Evolutionary conservation across 2,329 filamentous ascomycete species (phyloP).

Genomic region (Aspergillaceae sp.): DNA sequence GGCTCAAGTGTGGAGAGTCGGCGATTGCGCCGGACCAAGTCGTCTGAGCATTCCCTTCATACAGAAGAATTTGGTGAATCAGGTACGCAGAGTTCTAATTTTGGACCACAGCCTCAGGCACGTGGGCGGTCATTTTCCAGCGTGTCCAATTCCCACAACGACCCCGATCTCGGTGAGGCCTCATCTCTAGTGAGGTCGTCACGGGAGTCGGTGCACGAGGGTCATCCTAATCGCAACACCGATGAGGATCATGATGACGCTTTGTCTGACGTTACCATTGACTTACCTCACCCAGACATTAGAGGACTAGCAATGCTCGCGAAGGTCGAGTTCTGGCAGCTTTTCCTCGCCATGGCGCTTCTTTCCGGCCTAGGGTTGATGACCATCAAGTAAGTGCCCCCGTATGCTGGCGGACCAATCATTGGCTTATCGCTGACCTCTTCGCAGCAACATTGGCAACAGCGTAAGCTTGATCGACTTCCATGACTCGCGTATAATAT

Average conservation of each 20-base stretch:
- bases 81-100: slow-evolving; percentile 29
- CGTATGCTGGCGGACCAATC: not conserved
- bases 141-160: slow-evolving; percentile 18
- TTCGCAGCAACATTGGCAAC: slow-evolving; percentile 80
- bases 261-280: slow-evolving; percentile 55
- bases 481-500: no score
- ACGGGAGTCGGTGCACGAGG: slow-evolving; percentile 37
- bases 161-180: slow-evolving; percentile 56
- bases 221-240: slow-evolving; percentile 14
- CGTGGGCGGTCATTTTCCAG: slow-evolving; percentile 23
- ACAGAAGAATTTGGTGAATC: slow-evolving; percentile 24
- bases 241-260: slow-evolving; percentile 31
- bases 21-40: slow-evolving; percentile 26
- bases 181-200: slow-evolving; percentile 67
- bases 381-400: slow-evolving; percentile 80
- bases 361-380: slow-evolving; percentile 89
- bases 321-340: slow-evolving; percentile 77
- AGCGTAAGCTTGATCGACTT: slow-evolving; percentile 43
- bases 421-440: slow-evolving; percentile 20
- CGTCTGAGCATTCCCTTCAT: slow-evolving; percentile 18
- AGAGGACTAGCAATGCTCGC: slow-evolving; percentile 68
- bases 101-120: slow-evolving; percentile 18
- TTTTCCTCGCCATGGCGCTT: slow-evolving; percentile 81
- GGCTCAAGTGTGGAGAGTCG: slow-evolving; percentile 17
- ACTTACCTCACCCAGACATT: slow-evolving; percentile 79